Percentiles rank a stretch among this genome's conserved stretches.
Conservation (phyloP, 108 stramenopile species). For the Cyclotella choctawhatcheeana region DNA sequence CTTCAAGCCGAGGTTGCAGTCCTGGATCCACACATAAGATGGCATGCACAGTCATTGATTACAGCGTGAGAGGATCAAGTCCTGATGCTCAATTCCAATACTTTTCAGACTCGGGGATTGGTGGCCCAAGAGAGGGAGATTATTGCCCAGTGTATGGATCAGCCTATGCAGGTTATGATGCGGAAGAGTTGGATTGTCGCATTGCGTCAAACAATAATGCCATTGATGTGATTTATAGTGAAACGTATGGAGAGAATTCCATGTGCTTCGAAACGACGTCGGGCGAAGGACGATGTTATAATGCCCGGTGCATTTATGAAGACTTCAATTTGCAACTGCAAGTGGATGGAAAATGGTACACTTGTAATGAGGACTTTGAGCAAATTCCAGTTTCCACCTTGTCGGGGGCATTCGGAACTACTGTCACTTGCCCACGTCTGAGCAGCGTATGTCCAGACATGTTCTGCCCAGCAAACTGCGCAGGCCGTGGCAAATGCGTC, state of each 20-base stretch:
- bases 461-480: slow-evolving; percentile 46
- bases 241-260: slow-evolving; percentile 31
- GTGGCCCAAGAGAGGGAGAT: slow-evolving; percentile 45
- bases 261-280: slow-evolving; percentile 37
- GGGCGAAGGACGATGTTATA: slow-evolving; percentile 37
- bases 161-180: slow-evolving; percentile 26
- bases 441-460: slow-evolving; percentile 41
- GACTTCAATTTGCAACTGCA: slow-evolving; percentile 27
- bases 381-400: slow-evolving; percentile 42
- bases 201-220: slow-evolving; percentile 11
- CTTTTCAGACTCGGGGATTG: slow-evolving; percentile 31
- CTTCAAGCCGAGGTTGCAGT: slow-evolving; percentile 35
- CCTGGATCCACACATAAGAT: slow-evolving; percentile 42
- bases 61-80: slow-evolving; percentile 42
- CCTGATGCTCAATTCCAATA: slow-evolving; percentile 47
- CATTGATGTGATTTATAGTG: slow-evolving; percentile 32
- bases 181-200: slow-evolving; percentile 33
- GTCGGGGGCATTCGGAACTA: slow-evolving; percentile 28
- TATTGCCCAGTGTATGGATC: slow-evolving; percentile 46
- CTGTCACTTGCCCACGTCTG: slow-evolving; percentile 45
- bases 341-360: slow-evolving; percentile 17
- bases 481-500: slow-evolving; percentile 54
- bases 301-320: slow-evolving; percentile 31
- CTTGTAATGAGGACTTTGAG: too few relatives aligned
- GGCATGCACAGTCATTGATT: slow-evolving; percentile 42